Conservation (phyloP, 257 asterid species). For the Sherardia arvensis region DNA sequence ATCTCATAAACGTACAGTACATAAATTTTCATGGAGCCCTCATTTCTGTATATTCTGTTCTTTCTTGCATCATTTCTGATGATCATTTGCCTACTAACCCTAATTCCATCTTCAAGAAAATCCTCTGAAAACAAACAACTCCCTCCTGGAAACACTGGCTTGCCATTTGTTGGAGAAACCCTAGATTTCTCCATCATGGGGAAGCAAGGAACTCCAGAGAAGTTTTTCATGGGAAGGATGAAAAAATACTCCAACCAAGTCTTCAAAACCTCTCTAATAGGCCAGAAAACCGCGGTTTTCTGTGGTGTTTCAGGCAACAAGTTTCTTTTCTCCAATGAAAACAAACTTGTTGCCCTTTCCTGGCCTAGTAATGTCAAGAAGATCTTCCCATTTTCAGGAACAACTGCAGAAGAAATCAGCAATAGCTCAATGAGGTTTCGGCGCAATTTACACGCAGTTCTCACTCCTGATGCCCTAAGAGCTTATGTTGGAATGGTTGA, state of each 20-base stretch:
- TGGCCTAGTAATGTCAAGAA: slow-evolving; percentile 1
- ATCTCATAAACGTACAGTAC: neutral
- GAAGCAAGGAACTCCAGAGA: neutral
- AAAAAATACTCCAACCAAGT: neutral
- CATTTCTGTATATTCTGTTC: neutral
- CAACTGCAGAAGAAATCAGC: neutral
- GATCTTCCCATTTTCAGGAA: neutral
- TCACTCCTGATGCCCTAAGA: neutral
- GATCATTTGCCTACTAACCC: neutral
- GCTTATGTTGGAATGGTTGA: neutral
- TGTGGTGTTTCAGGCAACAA: neutral
- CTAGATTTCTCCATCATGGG: neutral
- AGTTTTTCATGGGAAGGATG: neutral
- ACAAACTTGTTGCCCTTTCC: neutral
- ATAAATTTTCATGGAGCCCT: neutral
- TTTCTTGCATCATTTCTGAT: neutral
- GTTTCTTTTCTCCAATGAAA: neutral
- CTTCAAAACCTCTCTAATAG: neutral
- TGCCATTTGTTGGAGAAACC: slow-evolving; percentile 1
- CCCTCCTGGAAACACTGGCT: slow-evolving; percentile 3
- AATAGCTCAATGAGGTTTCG: neutral
- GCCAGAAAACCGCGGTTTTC: slow-evolving; percentile 1
- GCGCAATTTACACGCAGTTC: neutral
- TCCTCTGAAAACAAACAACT: neutral
- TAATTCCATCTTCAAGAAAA: neutral